phyloP scores from a whole-genome alignment of 75 land plant species.

The Selaginella tamariscina region DNA sequence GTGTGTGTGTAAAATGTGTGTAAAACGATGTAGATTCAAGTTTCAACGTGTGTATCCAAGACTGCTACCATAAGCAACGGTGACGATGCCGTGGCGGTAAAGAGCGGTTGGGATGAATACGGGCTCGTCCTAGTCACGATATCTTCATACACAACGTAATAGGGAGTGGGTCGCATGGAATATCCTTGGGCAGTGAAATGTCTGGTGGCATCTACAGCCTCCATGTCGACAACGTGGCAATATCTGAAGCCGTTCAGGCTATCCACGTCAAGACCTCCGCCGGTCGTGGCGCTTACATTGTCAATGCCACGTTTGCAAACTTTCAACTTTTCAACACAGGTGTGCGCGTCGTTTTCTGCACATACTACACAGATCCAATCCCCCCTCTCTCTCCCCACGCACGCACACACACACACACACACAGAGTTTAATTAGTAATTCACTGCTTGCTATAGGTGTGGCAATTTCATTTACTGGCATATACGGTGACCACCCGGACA shows the following conservation, averaged over 20 bases:
- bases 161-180: conserved; percentile 33
- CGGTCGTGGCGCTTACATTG: conserved; percentile 53
- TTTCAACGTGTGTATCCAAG: conserved; percentile 45
- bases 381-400: no score
- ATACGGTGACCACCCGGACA: conserved; percentile 73
- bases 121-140: conserved; percentile 56
- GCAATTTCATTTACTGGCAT: conserved; percentile 51
- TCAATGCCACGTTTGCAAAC: conserved; percentile 15
- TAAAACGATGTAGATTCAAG: conserved; percentile 40
- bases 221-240: conserved; percentile 32
- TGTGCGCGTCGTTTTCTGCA: no score
- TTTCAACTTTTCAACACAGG: background rate
- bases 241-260: conserved; percentile 38
- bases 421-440: no score
- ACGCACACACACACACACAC: no score
- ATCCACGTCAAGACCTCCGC: conserved; percentile 49
- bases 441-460: no score
- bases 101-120: conserved; percentile 73
- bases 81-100: conserved; percentile 52
- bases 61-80: conserved; percentile 51
- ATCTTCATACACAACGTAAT: conserved; percentile 25
- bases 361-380: no score
- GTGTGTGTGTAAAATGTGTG: no score
- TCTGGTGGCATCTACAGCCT: conserved; percentile 55
- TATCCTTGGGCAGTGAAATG: no score